Evolutionary conservation across 148 eudicot species (phyloP).

Genomic region (Camellia lanceoleosa): DNA sequence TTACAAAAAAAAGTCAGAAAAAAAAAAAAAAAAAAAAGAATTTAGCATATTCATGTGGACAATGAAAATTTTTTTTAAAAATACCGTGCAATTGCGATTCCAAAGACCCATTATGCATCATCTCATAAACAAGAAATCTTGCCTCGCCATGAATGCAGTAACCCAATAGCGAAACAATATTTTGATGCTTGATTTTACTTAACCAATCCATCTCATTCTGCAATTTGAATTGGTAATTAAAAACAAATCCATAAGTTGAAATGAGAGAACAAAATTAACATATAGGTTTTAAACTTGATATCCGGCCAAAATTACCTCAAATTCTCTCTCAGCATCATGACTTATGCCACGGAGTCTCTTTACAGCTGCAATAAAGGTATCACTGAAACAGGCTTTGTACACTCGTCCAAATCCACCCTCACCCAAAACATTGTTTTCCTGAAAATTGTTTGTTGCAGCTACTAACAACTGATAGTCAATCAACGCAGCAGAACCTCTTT

Average conservation of each 20-base stretch:
- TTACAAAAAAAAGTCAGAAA: constrained; percentile 11
- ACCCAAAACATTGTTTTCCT: constrained; percentile 47
- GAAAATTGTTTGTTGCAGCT: constrained; percentile 63
- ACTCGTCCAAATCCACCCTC: constrained; percentile 57
- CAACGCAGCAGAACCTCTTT: constrained; percentile 49
- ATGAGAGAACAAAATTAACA: neutral
- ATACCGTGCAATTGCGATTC: constrained; percentile 77
- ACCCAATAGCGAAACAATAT: constrained; percentile 63
- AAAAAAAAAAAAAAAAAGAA: neutral
- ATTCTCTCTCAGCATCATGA: constrained; percentile 48
- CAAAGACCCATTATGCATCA: constrained; percentile 82
- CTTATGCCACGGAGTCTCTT: constrained; percentile 43
- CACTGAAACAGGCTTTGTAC: constrained; percentile 60
- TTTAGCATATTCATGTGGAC: neutral
- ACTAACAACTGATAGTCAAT: constrained; percentile 62
- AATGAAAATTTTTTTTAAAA: neutral
- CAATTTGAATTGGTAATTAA: constrained; percentile 18
- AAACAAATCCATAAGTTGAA: neutral
- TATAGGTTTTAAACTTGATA: neutral
- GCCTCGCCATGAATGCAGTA: constrained; percentile 52
- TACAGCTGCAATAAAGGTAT: constrained; percentile 49
- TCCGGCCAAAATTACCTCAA: constrained; percentile 45
- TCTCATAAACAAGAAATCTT: constrained; percentile 67
- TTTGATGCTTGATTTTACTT: constrained; percentile 68
- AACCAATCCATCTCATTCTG: constrained; percentile 78